Evolutionary conservation across 805 yeast species (phyloP), one percentile per base, ranked within the genome.

Genomic region (Candida andamanensis): DNA sequence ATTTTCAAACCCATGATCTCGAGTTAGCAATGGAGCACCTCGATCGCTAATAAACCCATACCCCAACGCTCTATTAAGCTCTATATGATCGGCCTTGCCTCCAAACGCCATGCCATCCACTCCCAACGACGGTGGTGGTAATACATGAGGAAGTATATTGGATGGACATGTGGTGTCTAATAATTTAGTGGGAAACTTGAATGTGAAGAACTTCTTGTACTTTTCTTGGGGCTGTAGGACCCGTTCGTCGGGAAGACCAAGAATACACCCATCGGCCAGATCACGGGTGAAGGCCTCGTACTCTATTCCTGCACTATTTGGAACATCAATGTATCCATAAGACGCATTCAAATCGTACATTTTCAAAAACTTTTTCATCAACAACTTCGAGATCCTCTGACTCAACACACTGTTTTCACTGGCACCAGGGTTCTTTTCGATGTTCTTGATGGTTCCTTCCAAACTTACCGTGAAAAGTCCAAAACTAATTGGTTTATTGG

Each of bases 321-420:
- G 75, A 12, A 74, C 65, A 23, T 66, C 63, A 1, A 57, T 49
- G 35, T 69, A 67, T 1, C 74, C 70, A 42, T 66, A 70, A 6
- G 79, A 70, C 2, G 82, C 82, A 47, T 72, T 68, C 27, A 76
- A 44, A 45, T 77, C 83, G 30, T 75, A 72, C 80, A 75, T 77
- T 41, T 75, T 67, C 29, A 77, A 46, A 39, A 76, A 72, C 41
- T 74, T 68, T 41, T 76, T 74, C 48, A 61, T 58, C 30, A 63
- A 39, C 4, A 64, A 48, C 30, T 55, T 57, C 25, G 48, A 52
- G 30, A 47, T 54, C 29, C 49, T 52, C 17, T 41, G 37, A 9
- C 32, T 33, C 13, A 39, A 43, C 24, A 32, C 24, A 8, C 32
- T 30, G 19, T 38, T 37, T 5, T 41, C 30, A 18, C 44, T 32